Evolutionary conservation across 2,329 filamentous ascomycete species (phyloP).

Genomic region (Bipolaris victoriae): DNA sequence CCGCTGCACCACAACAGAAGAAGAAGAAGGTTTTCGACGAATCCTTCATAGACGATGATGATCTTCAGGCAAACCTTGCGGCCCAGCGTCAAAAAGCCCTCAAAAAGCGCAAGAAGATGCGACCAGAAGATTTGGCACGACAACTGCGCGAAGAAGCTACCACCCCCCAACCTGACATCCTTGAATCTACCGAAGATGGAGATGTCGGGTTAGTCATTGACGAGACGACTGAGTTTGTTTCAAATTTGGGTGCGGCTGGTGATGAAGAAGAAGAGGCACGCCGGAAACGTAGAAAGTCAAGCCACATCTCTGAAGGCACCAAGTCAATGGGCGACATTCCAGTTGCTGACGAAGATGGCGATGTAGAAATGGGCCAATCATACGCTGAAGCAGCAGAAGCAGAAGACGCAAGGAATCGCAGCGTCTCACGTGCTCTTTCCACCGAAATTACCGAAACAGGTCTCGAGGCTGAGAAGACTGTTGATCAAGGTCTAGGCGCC

Average conservation of each 20-base stretch:
- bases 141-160: conserved; percentile 72
- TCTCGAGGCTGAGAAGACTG: conserved; percentile 82
- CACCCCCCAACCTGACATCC: conserved; percentile 52
- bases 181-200: conserved; percentile 65
- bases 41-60: conserved; percentile 86
- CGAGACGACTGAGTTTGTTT: conserved; percentile 93
- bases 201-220: conserved; percentile 86
- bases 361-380: conserved; percentile 60
- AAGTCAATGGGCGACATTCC: conserved; percentile 34
- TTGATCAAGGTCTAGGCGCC: conserved; percentile 79
- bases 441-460: conserved; percentile 69
- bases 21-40: conserved; percentile 74
- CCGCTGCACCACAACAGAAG: conserved; percentile 35
- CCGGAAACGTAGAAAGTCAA: conserved; percentile 54
- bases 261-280: conserved; percentile 50
- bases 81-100: conserved; percentile 81
- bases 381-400: conserved; percentile 60
- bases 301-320: conserved; percentile 33
- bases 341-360: conserved; percentile 58
- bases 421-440: conserved; percentile 47
- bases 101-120: conserved; percentile 88
- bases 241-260: conserved; percentile 68
- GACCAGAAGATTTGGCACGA: conserved; percentile 84
- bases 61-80: conserved; percentile 84
- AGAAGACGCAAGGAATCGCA: conserved; percentile 50